These are phyloP conservation scores for Eleusine coracana DNA, from an alignment of 176 grass and related monocot species.

Conservation along the genomic window DNA sequence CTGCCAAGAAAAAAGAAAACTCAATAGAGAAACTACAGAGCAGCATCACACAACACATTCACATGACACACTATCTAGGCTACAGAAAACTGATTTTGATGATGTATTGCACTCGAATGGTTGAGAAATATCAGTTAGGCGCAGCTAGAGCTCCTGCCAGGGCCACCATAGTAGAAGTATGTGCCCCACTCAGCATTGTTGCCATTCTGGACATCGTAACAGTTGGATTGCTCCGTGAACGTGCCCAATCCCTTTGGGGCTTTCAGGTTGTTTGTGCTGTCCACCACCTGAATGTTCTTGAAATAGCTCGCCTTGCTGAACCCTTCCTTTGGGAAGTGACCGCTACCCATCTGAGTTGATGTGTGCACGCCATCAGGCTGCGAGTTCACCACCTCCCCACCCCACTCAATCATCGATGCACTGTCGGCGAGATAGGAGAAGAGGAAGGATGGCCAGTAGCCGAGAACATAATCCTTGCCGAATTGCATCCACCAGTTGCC, in stretches of 20 bases:
- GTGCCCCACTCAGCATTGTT: slow-evolving; percentile 86
- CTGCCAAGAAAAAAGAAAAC: slow-evolving; percentile 9
- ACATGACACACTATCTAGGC: slow-evolving; percentile 54
- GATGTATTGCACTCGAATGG: slow-evolving; percentile 42
- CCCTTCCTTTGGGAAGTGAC: slow-evolving; percentile 82
- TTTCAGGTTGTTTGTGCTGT: slow-evolving; percentile 73
- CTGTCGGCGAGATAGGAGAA: slow-evolving; percentile 83
- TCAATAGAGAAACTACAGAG: slow-evolving; percentile 17
- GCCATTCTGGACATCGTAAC: slow-evolving; percentile 76
- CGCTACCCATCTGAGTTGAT: slow-evolving; percentile 87
- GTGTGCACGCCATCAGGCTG: slow-evolving; percentile 75
- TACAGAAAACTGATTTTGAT: slow-evolving; percentile 48
- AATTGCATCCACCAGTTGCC: slow-evolving; percentile 99
- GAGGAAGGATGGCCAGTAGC: slow-evolving; percentile 94
- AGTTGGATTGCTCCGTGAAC: slow-evolving; percentile 82
- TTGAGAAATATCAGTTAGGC: slow-evolving; percentile 26
- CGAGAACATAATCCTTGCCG: slow-evolving; percentile 76
- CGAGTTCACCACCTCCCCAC: slow-evolving; percentile 89
- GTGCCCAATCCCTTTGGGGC: slow-evolving; percentile 56
- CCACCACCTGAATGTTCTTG: slow-evolving; percentile 83
- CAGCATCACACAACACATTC: slow-evolving; percentile 41
- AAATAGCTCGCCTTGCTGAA: slow-evolving; percentile 93
- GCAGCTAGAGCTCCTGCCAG: slow-evolving; percentile 89
- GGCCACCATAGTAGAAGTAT: slow-evolving; percentile 96
- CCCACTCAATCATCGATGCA: slow-evolving; percentile 93